Evolutionary conservation across 768 basidiomycete species (phyloP), one percentile per base, ranked within the genome.

Genomic region (Tephrocybe sp.): DNA sequence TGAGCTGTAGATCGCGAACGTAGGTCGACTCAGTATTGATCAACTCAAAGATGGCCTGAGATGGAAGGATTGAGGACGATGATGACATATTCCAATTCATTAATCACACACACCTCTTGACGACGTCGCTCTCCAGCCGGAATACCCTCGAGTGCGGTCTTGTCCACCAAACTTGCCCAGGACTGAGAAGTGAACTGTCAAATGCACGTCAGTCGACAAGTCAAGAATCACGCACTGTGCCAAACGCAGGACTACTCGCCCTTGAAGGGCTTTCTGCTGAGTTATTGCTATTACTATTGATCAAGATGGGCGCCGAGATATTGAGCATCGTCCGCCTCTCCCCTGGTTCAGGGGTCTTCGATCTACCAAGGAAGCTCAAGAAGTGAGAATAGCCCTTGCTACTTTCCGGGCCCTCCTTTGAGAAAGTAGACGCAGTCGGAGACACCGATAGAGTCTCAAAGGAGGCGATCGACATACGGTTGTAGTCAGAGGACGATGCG

Each of bases 141-240:
- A 37, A 97, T 85, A 5, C 82, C 91, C 24, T 87, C 87, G 18
- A 97, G 65, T 0, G 89, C 91, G 27, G 83, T 80, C 55, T 83
- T 84, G 59, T 97, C 90, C 0, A 97, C 86, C 42, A 97, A 69
- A 64, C 93, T 95, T 7, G 91, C 85, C 95, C 95, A 98, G 0
- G 92, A 93, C 80, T 93, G 12, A 43, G 19, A 52, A 37, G 24
- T 30, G 29, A 33, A 33, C 36, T 44, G 29, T 22, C 47, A 43
- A 22, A 30, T 18, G 24, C n/a, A 49, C 21, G 52, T 24, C 46
- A 55, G 47, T n/a, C 16, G n/a, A n/a, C n/a, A n/a, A n/a, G n/a
- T n/a, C n/a, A 15, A 34, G 12, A 50, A 47, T 44, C 68, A 75
- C 50, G 60, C 39, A 87, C 87, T 49, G 76, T 78, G 29, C 87